These are phyloP conservation scores for Psilocybe mexicana DNA, from an alignment of 1,284 basidiomycete species.

Conservation along the genomic window DNA sequence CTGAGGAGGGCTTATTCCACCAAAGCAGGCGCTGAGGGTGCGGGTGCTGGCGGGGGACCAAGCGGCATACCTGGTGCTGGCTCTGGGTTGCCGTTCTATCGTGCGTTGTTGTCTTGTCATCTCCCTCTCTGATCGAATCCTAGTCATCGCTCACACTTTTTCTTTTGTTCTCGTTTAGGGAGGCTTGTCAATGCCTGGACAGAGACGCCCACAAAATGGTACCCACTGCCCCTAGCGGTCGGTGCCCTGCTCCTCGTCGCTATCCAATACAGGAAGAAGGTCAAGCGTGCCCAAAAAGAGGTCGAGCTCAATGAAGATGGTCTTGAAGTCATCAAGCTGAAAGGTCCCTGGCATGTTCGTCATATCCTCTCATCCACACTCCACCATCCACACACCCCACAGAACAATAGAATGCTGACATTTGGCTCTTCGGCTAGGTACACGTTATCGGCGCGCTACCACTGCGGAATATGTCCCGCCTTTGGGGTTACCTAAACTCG, in stretches of 20 bases:
- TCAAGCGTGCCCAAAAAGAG: slow-evolving; percentile 48
- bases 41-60: slow-evolving; percentile 23
- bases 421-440: slow-evolving; percentile 53
- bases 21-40: slow-evolving; percentile 31
- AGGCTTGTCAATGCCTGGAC: slow-evolving; percentile 78
- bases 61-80: slow-evolving; percentile 31
- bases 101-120: slow-evolving; percentile 34
- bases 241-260: slow-evolving; percentile 86
- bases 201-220: slow-evolving; percentile 92
- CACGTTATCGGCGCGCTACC: slow-evolving; percentile 96
- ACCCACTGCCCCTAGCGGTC: slow-evolving; percentile 90
- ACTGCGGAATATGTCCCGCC: slow-evolving; percentile 87
- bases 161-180: slow-evolving; percentile 32
- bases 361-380: not conserved
- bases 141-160: slow-evolving; percentile 6
- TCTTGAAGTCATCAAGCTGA: slow-evolving; percentile 70
- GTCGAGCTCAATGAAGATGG: slow-evolving; percentile 77
- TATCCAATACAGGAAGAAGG: slow-evolving; percentile 76
- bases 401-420: not conserved
- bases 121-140: not conserved
- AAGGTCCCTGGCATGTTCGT: slow-evolving; percentile 94
- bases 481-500: slow-evolving; percentile 96
- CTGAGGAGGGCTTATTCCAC: slow-evolving; percentile 48
- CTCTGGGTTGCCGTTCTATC: slow-evolving; percentile 48
- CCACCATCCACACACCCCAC: slow-evolving; percentile 4